Conservation (phyloP, 2,329 filamentous ascomycete genomes). For the Fusarium dlaminii region DNA sequence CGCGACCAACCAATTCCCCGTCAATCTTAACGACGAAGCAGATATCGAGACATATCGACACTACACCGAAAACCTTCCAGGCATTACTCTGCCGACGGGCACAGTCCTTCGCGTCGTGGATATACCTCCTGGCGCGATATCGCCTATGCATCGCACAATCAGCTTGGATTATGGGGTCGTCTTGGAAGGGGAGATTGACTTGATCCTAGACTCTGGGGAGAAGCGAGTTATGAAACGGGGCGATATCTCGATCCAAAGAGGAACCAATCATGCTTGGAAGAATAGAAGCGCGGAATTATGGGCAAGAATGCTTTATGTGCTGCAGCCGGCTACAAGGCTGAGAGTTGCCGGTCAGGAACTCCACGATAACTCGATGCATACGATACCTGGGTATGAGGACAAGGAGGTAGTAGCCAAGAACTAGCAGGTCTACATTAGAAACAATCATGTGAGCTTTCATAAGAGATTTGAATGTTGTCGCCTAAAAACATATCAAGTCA, state of each 20-base stretch:
- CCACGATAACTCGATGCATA: background rate
- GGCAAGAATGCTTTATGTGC: background rate
- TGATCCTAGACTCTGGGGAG: background rate
- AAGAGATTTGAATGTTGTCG: rapidly evolving
- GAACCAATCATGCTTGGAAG: background rate
- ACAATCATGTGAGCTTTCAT: background rate
- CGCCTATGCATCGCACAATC: background rate
- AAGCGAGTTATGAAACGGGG: background rate
- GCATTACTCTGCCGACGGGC: background rate
- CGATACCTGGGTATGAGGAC: background rate
- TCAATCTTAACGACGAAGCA: background rate
- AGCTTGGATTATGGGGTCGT: background rate
- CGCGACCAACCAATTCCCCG: background rate
- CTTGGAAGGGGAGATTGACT: background rate
- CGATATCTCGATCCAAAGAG: background rate
- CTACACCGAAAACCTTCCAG: background rate
- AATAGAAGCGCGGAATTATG: background rate
- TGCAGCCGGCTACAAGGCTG: background rate
- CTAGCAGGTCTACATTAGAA: background rate
- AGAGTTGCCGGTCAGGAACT: background rate
- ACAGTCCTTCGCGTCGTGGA: background rate
- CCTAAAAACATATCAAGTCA: rapidly evolving
- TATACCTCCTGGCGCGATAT: background rate
- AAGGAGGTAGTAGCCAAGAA: background rate
- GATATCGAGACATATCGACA: background rate